Evolutionary conservation across 2,329 filamentous ascomycete genomes (phyloP).

Genomic region (Amesomyces nigricolor): DNA sequence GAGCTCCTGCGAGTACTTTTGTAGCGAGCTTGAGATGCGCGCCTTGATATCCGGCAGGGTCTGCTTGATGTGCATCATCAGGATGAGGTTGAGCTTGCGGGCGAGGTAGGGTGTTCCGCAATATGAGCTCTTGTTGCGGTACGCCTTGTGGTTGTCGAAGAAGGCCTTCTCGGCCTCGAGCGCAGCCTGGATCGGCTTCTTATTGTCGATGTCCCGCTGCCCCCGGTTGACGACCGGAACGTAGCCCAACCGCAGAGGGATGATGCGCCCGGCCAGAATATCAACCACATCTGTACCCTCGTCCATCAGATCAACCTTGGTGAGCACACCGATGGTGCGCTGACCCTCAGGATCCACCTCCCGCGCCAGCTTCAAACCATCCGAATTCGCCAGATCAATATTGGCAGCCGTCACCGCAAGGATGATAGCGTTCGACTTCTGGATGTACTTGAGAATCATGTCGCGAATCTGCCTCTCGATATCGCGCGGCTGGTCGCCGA

Average conservation of each 20-base stretch:
- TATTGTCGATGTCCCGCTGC: slow-evolving; percentile 97
- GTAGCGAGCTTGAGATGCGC: slow-evolving; percentile 85
- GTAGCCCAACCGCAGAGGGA: slow-evolving; percentile 89
- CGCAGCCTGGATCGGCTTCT: slow-evolving; percentile 85
- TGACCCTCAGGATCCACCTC: slow-evolving; percentile 97
- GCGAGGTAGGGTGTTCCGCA: slow-evolving; percentile 97
- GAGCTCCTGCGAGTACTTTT: slow-evolving; percentile 84
- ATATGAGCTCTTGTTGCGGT: slow-evolving; percentile 97
- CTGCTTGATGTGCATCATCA: slow-evolving; percentile 99
- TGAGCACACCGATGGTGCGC: slow-evolving; percentile 95
- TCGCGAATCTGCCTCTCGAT: slow-evolving; percentile 95
- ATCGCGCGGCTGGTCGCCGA: slow-evolving; percentile 92
- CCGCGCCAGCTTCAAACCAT: slow-evolving; percentile 90
- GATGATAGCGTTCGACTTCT: slow-evolving; percentile 97
- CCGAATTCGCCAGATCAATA: slow-evolving; percentile 96
- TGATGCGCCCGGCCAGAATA: slow-evolving; percentile 95
- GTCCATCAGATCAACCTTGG: slow-evolving; percentile 99
- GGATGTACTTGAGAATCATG: slow-evolving; percentile 98
- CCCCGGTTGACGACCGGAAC: slow-evolving; percentile 95
- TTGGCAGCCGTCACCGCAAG: slow-evolving; percentile 95
- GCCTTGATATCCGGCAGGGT: slow-evolving; percentile 98
- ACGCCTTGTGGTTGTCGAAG: slow-evolving; percentile 98
- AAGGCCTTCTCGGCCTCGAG: slow-evolving; percentile 93
- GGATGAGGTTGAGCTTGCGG: slow-evolving; percentile 92
- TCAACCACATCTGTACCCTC: slow-evolving; percentile 97